A percentile compares a stretch with the other conserved stretches of the same genome.
phyloP scores from a whole-genome alignment of 805 yeast species.

The Millerozyma acaciae region DNA sequence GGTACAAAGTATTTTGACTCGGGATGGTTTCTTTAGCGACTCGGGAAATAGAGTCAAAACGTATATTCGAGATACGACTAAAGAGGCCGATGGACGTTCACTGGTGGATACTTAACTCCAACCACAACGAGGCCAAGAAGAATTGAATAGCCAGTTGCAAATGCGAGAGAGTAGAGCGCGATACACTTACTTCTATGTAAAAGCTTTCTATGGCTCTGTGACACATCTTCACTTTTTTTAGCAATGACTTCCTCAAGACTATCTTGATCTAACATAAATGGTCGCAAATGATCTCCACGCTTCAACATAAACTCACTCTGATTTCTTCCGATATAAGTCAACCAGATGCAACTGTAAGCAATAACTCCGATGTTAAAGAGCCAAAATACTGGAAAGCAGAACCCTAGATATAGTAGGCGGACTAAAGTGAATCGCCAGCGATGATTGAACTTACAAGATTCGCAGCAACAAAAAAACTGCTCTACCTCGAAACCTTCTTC shows the following conservation, averaged over 20 bases:
- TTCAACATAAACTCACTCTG: conserved; percentile 1
- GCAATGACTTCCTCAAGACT: too few species aligned
- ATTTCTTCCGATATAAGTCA: neutral
- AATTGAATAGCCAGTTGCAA: neutral
- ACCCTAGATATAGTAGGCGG: conserved; percentile 13
- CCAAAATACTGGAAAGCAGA: conserved; percentile 20
- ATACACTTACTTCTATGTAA: too few species aligned
- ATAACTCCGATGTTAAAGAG: conserved; percentile 7
- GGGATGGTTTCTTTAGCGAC: too few species aligned
- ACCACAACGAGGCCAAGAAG: neutral
- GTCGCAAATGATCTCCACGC: too few species aligned
- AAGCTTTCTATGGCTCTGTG: too few species aligned
- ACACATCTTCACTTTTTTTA: too few species aligned
- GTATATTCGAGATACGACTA: too few species aligned
- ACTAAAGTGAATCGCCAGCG: conserved; percentile 1
- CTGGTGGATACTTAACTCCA: conserved; percentile 1
- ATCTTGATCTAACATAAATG: too few species aligned
- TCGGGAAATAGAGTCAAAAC: too few species aligned
- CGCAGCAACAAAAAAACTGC: conserved; percentile 6
- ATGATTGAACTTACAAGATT: conserved; percentile 3
- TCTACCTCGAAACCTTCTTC: conserved; percentile 1
- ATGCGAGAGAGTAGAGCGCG: neutral
- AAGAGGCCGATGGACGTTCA: neutral
- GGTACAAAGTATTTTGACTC: too few species aligned
- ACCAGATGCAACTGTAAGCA: conserved; percentile 4